Evolutionary conservation across 2,329 filamentous ascomycete species (phyloP), one percentile per base, ranked within the genome.

Genomic region (Neofusicoccum parvum): DNA sequence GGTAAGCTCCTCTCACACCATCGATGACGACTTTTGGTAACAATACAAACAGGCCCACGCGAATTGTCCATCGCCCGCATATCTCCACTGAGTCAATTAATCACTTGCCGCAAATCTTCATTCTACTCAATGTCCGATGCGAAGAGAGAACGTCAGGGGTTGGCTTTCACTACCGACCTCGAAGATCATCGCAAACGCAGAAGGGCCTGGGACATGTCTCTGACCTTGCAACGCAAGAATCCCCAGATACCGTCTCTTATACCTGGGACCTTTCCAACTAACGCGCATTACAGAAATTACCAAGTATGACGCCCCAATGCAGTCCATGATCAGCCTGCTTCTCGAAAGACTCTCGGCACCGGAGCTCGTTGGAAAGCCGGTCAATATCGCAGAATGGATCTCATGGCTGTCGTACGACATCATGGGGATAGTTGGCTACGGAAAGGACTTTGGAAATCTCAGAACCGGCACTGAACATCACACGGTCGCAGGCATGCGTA

Each of bases 381-480:
- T 50, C 5, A 43, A 65, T n/a, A 10, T 43, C 11, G 50, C 63
- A 14, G 43, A 65, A 27, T 65, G 41, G 51, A 36, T 48, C 58
- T 56, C 79, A 66, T 83, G 78, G 74, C 71, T 85, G 36, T 77
- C 80, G 10, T 81, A 85, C 67, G 83, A 85, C 65, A 80, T 85
- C 66, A 84, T 86, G 79, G 81, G 81, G 9, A 80, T 83, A 66
- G 69, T 83, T 32, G 78, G 78, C 36, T 80, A 81, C 69, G 80
- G 80, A 2, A 80, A 81, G 68, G 73, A 79, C 49, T 80, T 83
- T 68, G 74, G 75, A 37, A 79, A 80, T 78, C 68, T 82, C 62
- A 75, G 78, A 67, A 73, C 76, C 15, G 73, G 75, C 5, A 70
- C 68, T 37, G 80, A 82, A 66, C 72, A 81, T 14, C 75, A 32